Conservation (phyloP, 805 yeast genomes). For the Teunomyces stri region DNA sequence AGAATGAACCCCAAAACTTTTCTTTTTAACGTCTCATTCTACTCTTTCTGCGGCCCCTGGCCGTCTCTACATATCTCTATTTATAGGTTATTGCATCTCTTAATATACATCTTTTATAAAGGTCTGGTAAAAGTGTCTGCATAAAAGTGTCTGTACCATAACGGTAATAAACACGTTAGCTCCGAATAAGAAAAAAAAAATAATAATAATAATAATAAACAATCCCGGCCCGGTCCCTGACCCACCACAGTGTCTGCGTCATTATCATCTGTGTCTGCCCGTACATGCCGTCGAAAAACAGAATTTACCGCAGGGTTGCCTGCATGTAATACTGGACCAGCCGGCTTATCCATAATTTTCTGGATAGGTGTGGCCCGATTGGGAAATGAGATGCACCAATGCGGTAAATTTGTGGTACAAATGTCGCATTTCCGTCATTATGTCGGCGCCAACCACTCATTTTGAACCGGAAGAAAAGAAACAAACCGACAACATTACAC, state of each 20-base stretch:
- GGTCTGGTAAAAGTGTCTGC: not conserved
- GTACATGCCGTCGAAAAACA: not conserved
- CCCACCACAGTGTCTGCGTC: not conserved
- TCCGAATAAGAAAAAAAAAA: not conserved
- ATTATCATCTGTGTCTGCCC: not conserved
- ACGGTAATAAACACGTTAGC: too few species aligned
- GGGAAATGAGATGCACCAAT: constrained; percentile 1
- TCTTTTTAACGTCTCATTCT: constrained; percentile 32
- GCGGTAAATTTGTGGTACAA: not conserved
- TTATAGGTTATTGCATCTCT: constrained; percentile 8
- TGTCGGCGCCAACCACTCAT: not conserved
- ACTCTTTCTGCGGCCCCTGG: not conserved
- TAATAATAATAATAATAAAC: not conserved
- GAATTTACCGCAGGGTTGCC: not conserved
- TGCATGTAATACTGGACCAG: not conserved
- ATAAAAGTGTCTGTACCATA: not conserved
- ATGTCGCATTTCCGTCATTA: not conserved
- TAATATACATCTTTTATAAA: constrained; percentile 8
- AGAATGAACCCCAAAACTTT: constrained; percentile 49
- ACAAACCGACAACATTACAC: constrained; percentile 1
- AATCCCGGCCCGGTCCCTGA: not conserved
- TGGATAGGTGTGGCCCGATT: not conserved
- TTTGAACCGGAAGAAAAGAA: not conserved
- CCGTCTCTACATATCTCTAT: constrained; percentile 3
- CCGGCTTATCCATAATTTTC: not conserved